Evolutionary conservation across 805 yeast species (phyloP), one percentile per base, ranked within the genome.

Genomic region (Yarrowia hollandica): DNA sequence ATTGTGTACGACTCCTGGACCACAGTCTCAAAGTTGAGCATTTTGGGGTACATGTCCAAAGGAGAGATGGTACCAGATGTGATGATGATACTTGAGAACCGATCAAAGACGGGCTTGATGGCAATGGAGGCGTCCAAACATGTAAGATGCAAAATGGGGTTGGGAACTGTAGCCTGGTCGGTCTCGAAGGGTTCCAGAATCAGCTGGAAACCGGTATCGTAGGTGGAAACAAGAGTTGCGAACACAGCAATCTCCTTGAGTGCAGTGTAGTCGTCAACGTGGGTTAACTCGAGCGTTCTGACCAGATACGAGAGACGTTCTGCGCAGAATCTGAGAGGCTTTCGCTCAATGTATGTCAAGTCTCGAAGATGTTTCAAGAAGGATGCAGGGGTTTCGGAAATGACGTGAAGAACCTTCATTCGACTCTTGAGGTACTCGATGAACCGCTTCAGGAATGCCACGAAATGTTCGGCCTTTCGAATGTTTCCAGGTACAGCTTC

Each of bases 51-150:
- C 99, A 94, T 94, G 68, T 94, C 98, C 70, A 94, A 80, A 1
- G 99, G 99, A 0, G 98, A 92, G 48, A 94, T 94, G 14, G 99
- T 94, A 64, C 99, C 99, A 0, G 97, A 89, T 0, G 99, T 94
- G 62, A 94, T 94, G 62, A 94, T 86, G 10, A 94, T 96, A 0
- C 97, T 86, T 7, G 89, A 84, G 68, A 92, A 94, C 61, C 91
- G 79, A 55, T 94, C 99, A 75, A 94, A 92, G 0, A 94, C 90
- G 0, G 99, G 99, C 69, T 90, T 94, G 64, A 94, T 94, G 3
- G 98, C 98, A 65, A 94, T 94, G 1, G 97, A 90, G 0, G 99
- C 99, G 75, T 94, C 99, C 48, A 94, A 76, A 75, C 99, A 94
- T 0, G 97, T 86, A 70, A 94, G 91, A 66, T 92, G 85, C 67